Evolutionary conservation across 176 grass and related monocot species (phyloP).

Genomic region (Aegilops tauschii): DNA sequence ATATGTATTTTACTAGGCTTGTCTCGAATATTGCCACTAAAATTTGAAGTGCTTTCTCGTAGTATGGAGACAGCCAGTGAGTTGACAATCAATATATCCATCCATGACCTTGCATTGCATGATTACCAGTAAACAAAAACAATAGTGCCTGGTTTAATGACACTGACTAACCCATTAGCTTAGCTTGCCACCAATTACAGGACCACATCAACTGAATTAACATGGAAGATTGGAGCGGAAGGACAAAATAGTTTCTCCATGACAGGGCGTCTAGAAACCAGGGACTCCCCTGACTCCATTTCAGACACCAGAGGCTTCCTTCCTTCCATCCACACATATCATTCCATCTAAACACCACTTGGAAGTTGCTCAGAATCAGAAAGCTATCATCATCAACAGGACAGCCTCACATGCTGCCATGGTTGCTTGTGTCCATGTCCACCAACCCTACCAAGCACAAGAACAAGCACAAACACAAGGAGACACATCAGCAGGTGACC

Average conservation of each 20-base stretch:
- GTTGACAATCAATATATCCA: no score
- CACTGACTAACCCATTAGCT: neutral
- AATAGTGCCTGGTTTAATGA: neutral
- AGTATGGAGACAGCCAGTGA: no score
- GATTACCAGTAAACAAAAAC: neutral
- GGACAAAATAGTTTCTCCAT: neutral
- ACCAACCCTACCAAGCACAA: constrained; percentile 28
- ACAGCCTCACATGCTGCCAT: no score
- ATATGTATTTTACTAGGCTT: no score
- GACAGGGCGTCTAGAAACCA: no score
- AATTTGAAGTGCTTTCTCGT: no score
- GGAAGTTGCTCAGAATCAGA: constrained; percentile 13
- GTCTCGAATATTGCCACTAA: no score
- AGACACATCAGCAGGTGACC: constrained; percentile 30
- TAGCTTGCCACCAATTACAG: neutral
- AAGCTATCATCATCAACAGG: constrained; percentile 12
- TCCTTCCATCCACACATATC: no score
- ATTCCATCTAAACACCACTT: no score
- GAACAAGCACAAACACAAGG: neutral
- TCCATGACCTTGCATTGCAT: no score
- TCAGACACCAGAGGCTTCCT: no score
- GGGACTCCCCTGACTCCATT: no score
- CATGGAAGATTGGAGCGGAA: neutral
- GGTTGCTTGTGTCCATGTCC: neutral
- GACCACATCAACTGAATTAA: neutral